Percentiles rank a stretch among this genome's conserved stretches.
Evolutionary conservation across 2,329 filamentous ascomycete species (phyloP).

Genomic region (Knoxdaviesia capensis): DNA sequence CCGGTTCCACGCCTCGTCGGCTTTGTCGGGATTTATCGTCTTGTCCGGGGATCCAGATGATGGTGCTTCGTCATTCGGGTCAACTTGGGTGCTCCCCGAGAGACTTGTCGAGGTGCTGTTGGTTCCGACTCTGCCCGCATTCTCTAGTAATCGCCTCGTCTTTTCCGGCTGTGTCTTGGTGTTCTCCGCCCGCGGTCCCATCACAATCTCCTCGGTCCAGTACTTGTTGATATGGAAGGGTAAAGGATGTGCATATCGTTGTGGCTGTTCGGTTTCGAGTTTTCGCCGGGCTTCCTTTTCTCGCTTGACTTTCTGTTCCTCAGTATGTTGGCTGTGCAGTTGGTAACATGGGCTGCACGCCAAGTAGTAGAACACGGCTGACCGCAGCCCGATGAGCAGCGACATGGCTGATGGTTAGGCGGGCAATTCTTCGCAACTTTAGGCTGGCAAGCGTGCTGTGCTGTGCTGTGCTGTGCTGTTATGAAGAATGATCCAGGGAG

Average conservation of each 20-base stretch:
- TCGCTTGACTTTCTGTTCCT: constrained; percentile 48
- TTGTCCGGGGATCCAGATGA: no score
- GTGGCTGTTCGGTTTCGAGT: constrained; percentile 48
- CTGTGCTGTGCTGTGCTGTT: no score
- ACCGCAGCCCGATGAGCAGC: constrained; percentile 44
- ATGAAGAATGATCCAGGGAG: no score
- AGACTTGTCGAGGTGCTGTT: no score
- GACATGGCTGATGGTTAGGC: constrained; percentile 14
- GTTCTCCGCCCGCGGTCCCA: constrained; percentile 57
- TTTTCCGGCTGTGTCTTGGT: constrained; percentile 18
- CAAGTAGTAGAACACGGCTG: constrained; percentile 57
- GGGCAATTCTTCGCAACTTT: neutral
- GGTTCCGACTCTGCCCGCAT: no score
- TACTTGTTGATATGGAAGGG: constrained; percentile 76
- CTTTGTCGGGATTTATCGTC: no score
- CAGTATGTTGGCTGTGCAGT: constrained; percentile 46
- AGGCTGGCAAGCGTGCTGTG: no score
- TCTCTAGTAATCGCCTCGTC: neutral
- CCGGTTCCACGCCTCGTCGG: neutral
- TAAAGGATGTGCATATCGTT: constrained; percentile 56
- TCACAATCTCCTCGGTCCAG: constrained; percentile 70
- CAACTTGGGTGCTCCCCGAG: no score
- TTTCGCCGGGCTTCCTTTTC: constrained; percentile 45
- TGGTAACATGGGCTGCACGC: constrained; percentile 64
- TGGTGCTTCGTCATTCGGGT: no score